These are phyloP conservation scores for Tetracentron sinense DNA, from an alignment of 164 flowering plant species.

Conservation along the genomic window DNA sequence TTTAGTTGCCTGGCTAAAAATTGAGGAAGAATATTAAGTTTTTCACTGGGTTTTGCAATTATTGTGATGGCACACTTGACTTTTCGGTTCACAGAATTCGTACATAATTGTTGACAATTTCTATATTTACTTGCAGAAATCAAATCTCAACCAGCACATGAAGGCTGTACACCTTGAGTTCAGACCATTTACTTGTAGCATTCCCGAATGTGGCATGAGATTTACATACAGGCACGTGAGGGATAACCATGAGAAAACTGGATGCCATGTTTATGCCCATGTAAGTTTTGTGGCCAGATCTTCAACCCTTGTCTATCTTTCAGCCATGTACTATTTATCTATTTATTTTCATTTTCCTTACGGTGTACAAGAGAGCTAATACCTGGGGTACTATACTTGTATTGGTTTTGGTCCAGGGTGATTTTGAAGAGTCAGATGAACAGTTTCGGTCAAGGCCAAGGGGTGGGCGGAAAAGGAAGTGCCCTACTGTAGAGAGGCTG, in stretches of 20 bases:
- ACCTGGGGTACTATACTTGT: neutral
- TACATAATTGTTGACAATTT: no score
- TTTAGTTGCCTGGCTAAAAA: no score
- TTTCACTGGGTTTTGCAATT: no score
- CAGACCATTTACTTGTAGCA: conserved; percentile 54
- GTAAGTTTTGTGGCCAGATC: conserved; percentile 28
- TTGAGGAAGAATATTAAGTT: no score
- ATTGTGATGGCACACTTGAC: no score
- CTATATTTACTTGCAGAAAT: conserved; percentile 38
- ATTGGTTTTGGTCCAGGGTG: conserved; percentile 39
- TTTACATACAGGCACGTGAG: conserved; percentile 80
- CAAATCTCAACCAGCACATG: conserved; percentile 73
- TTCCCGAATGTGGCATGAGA: conserved; percentile 57
- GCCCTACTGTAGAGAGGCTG: conserved; percentile 43
- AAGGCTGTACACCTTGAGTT: conserved; percentile 66
- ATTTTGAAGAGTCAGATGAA: conserved; percentile 57
- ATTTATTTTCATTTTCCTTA: neutral
- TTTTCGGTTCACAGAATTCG: no score
- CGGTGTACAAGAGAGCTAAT: neutral
- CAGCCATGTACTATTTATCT: neutral
- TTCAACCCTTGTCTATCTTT: neutral
- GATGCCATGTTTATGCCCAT: conserved; percentile 42
- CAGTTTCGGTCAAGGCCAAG: conserved; percentile 51
- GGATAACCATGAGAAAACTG: conserved; percentile 75
- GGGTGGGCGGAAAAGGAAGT: conserved; percentile 70